phyloP scores from a whole-genome alignment of 257 asterid genomes.

The Scutellaria barbata region DNA sequence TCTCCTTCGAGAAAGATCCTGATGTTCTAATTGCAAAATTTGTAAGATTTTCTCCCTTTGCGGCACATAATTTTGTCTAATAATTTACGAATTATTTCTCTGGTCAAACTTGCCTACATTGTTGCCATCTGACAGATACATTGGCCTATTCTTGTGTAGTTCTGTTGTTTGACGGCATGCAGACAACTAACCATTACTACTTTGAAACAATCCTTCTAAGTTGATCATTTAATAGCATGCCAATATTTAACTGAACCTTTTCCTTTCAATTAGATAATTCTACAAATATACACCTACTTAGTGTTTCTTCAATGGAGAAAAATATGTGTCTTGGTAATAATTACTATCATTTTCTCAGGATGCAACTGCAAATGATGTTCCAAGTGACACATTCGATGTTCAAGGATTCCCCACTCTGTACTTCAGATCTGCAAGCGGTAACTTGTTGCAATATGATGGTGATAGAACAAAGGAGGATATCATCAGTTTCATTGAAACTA shows the following conservation, averaged over 20 bases:
- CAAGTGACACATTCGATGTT: conserved; percentile 58
- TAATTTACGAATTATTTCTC: background rate
- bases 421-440: conserved; percentile 76
- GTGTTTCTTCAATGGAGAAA: no score
- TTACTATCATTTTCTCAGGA: conserved; percentile 48
- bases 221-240: no score
- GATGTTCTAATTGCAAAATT: conserved; percentile 72
- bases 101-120: no score
- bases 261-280: no score
- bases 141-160: no score
- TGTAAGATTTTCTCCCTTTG: conserved; percentile 42
- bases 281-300: no score
- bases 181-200: no score
- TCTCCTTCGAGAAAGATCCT: conserved; percentile 58
- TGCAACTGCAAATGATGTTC: conserved; percentile 78
- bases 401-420: conserved; percentile 76
- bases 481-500: conserved; percentile 57
- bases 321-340: background rate
- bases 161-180: no score
- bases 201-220: no score
- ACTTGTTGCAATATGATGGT: conserved; percentile 54
- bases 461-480: conserved; percentile 75
- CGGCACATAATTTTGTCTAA: background rate
- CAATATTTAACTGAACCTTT: no score
- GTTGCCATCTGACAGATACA: no score